These are phyloP conservation scores for Dichotomopilus funicola DNA, from an alignment of 2,329 filamentous ascomycete genomes.

Conservation along the genomic window DNA sequence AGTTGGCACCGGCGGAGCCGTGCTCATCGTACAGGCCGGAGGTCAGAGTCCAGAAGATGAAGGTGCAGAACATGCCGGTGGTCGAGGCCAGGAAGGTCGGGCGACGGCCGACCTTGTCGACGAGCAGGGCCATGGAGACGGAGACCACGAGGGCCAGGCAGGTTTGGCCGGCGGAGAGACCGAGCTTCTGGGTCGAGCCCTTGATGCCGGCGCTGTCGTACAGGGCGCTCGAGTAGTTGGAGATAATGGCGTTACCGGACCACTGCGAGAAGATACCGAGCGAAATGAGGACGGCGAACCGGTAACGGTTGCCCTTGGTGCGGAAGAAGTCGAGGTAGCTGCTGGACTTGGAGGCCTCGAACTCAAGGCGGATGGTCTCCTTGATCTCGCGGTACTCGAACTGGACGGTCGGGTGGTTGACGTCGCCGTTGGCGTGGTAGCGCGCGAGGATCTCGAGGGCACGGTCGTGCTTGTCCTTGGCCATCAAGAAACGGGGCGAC, in stretches of 20 bases:
- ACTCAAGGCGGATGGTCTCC: conserved; percentile 49
- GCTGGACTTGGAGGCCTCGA: conserved; percentile 39
- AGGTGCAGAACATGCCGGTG: conserved; percentile 40
- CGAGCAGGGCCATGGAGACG: conserved; percentile 44
- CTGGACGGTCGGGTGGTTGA: conserved; percentile 46
- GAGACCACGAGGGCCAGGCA: conserved; percentile 48
- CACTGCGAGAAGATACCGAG: conserved; percentile 55
- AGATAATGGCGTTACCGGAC: conserved; percentile 54
- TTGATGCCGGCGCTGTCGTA: conserved; percentile 48
- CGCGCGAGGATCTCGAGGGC: conserved; percentile 48
- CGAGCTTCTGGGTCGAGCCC: conserved; percentile 38
- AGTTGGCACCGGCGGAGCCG: conserved; percentile 29
- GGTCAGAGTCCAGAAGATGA: conserved; percentile 45
- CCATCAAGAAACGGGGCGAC: conserved; percentile 38
- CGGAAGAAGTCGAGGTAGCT: conserved; percentile 48
- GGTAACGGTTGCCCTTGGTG: conserved; percentile 52
- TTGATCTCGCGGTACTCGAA: conserved; percentile 55
- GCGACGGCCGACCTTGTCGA: conserved; percentile 50
- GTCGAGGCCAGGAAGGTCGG: conserved; percentile 47
- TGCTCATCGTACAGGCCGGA: conserved; percentile 40
- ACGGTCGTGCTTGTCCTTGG: conserved; percentile 38
- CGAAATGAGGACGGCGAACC: conserved; percentile 45
- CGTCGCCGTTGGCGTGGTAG: conserved; percentile 51
- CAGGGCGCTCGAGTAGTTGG: conserved; percentile 50
- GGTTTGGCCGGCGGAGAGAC: conserved; percentile 43